phyloP scores from a whole-genome alignment of 2,329 filamentous ascomycete species.

The Xenoacremonium recifei region DNA sequence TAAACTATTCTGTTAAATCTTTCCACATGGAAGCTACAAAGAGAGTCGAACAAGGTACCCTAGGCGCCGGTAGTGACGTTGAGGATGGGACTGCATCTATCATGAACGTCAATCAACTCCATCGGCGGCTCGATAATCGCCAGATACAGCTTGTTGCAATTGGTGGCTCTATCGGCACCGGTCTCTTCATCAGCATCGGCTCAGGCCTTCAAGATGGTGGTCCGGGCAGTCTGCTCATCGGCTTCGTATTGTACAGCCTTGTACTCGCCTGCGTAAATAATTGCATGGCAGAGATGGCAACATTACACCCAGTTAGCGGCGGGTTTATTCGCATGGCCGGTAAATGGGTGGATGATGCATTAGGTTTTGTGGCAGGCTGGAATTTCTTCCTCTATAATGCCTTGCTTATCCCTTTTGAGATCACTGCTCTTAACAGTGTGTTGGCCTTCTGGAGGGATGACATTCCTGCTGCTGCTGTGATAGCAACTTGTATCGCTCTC shows the following conservation, averaged over 20 bases:
- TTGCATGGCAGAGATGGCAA: conserved; percentile 63
- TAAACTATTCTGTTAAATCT: too few species aligned
- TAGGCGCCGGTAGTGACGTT: too few species aligned
- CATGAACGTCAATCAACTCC: conserved; percentile 37
- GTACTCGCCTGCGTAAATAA: conserved; percentile 64
- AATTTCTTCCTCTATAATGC: conserved; percentile 47
- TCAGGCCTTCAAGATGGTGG: conserved; percentile 46
- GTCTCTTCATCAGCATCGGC: conserved; percentile 62
- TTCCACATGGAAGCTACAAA: too few species aligned
- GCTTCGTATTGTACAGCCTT: conserved; percentile 54
- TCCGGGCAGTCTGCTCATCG: conserved; percentile 53
- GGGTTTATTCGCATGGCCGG: conserved; percentile 64
- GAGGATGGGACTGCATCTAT: too few species aligned
- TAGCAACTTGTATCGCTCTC: conserved; percentile 52
- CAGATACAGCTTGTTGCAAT: conserved; percentile 60
- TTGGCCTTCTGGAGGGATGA: conserved; percentile 54
- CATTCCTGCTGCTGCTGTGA: conserved; percentile 64
- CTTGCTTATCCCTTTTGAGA: conserved; percentile 43
- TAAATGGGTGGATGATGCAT: conserved; percentile 64
- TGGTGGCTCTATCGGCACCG: conserved; percentile 57
- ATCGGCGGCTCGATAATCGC: conserved; percentile 51
- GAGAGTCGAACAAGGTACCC: too few species aligned
- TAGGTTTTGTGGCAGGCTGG: conserved; percentile 53
- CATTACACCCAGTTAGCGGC: conserved; percentile 60
- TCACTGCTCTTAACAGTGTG: conserved; percentile 41